Percentiles rank a stretch among this genome's conserved stretches.
phyloP scores from a whole-genome alignment of 2,329 filamentous ascomycete genomes.

The Onygena corvina region DNA sequence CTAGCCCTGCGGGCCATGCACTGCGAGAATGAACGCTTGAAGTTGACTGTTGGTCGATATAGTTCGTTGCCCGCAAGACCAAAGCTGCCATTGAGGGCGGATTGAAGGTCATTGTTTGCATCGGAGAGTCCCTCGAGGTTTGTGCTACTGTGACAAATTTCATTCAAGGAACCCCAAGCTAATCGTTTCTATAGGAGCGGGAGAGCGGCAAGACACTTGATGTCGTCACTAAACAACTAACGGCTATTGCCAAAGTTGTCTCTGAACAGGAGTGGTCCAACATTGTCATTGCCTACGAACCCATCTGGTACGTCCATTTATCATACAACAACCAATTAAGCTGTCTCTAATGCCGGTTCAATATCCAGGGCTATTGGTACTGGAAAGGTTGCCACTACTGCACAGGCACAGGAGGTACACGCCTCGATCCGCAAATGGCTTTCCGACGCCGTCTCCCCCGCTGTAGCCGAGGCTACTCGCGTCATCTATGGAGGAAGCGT shows the following conservation, averaged over 20 bases:
- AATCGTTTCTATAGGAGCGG: conserved; percentile 46
- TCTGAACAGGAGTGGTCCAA: conserved; percentile 73
- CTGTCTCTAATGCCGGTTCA: neutral
- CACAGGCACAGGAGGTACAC: conserved; percentile 90
- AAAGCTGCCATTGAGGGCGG: conserved; percentile 83
- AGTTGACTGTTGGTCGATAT: conserved; percentile 10
- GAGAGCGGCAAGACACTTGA: conserved; percentile 76
- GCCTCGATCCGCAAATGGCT: conserved; percentile 86
- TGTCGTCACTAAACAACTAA: conserved; percentile 60
- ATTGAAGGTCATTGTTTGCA: conserved; percentile 88
- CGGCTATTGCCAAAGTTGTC: conserved; percentile 59
- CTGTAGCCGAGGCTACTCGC: conserved; percentile 73
- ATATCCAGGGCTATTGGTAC: conserved; percentile 58
- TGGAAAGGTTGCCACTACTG: conserved; percentile 77
- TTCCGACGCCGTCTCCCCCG: conserved; percentile 56
- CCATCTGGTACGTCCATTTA: conserved; percentile 62
- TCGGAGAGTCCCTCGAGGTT: conserved; percentile 79
- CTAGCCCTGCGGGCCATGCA: neutral
- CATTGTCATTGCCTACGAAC: conserved; percentile 96
- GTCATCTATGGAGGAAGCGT: conserved; percentile 96
- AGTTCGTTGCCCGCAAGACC: conserved; percentile 81
- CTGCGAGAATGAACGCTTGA: neutral
- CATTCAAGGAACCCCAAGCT: neutral
- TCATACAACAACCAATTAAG: no score
- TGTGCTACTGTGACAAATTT: conserved; percentile 7